Evolutionary conservation across 306 rosid genomes (phyloP).

Genomic region (Malus domestica): ASM211411v1 NC_041791.1:3830501-3831000

Average conservation of each 20-base stretch:
- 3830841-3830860: slow-evolving; percentile 46
- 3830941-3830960: slow-evolving; percentile 81
- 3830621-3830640: slow-evolving; percentile 12
- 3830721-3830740: slow-evolving; percentile 86
- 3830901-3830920: slow-evolving; percentile 75
- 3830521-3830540: slow-evolving; percentile 84
- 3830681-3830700: slow-evolving; percentile 80
- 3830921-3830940: slow-evolving; percentile 90
- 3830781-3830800: slow-evolving; percentile 12
- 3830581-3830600: slow-evolving; percentile 5
- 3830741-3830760: slow-evolving; percentile 85
- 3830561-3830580: background rate
- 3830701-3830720: slow-evolving; percentile 88
- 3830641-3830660: slow-evolving; percentile 8
- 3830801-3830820: slow-evolving; percentile 12
- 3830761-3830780: slow-evolving; percentile 10
- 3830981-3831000: slow-evolving; percentile 8
- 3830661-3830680: slow-evolving; percentile 10
- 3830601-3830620: background rate
- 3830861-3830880: slow-evolving; percentile 84
- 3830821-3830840: slow-evolving; percentile 15
- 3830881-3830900: slow-evolving; percentile 90
- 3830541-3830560: slow-evolving; percentile 84
- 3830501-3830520: slow-evolving; percentile 82
- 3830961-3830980: background rate